Evolutionary conservation across 2,329 filamentous ascomycete species (phyloP).

Genomic region (Beauveria sp.): DNA sequence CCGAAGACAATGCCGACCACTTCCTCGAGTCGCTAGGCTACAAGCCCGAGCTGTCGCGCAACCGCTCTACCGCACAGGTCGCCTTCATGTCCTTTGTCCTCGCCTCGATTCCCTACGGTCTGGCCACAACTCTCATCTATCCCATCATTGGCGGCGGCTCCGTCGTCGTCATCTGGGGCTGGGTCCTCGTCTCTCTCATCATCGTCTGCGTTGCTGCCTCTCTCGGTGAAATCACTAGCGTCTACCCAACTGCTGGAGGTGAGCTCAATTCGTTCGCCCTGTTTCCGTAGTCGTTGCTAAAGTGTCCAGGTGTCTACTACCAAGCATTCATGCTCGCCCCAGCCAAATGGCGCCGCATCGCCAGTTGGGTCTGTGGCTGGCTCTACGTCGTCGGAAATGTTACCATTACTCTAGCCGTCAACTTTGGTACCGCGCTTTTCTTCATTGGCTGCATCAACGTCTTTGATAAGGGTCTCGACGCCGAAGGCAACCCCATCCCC

Average conservation of each 20-base stretch:
- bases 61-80: slow-evolving; percentile 59
- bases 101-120: slow-evolving; percentile 66
- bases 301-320: slow-evolving; percentile 54
- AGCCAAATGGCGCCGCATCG: slow-evolving; percentile 49
- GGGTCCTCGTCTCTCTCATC: slow-evolving; percentile 60
- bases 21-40: slow-evolving; percentile 58
- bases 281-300: neutral
- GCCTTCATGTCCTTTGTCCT: slow-evolving; percentile 73
- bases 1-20: slow-evolving; percentile 47
- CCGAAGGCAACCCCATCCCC: slow-evolving; percentile 33
- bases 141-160: slow-evolving; percentile 60
- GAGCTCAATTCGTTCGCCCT: neutral
- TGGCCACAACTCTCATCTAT: slow-evolving; percentile 63
- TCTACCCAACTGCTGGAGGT: slow-evolving; percentile 69
- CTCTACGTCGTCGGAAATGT: slow-evolving; percentile 72
- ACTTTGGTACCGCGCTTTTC: slow-evolving; percentile 68
- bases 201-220: slow-evolving; percentile 64
- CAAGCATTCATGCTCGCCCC: slow-evolving; percentile 69
- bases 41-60: slow-evolving; percentile 56
- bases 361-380: slow-evolving; percentile 69
- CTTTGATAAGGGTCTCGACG: slow-evolving; percentile 38
- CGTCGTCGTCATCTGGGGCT: slow-evolving; percentile 65
- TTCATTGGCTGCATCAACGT: slow-evolving; percentile 49
- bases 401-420: slow-evolving; percentile 75
- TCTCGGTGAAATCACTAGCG: slow-evolving; percentile 66